Evolutionary conservation across 352 stramenopile genomes (phyloP).

Genomic region (Phytophthora constricta): DNA sequence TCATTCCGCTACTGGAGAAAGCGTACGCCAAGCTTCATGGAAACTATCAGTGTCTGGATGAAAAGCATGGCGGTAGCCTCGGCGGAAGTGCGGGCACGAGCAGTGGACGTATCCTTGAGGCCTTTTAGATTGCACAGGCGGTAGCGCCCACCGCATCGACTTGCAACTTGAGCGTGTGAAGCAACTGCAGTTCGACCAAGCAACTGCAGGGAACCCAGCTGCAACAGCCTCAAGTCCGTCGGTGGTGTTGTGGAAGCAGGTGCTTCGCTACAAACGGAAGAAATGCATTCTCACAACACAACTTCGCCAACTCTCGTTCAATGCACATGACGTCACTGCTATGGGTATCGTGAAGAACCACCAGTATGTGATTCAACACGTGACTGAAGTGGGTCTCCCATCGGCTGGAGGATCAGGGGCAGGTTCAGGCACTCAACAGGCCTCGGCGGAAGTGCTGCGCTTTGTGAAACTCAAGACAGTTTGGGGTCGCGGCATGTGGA

Average conservation of each 20-base stretch:
- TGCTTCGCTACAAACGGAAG: constrained; percentile 63
- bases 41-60: constrained; percentile 64
- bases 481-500: constrained; percentile 82
- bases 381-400: constrained; percentile 59
- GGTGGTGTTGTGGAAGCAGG: constrained; percentile 64
- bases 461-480: constrained; percentile 87
- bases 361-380: constrained; percentile 75
- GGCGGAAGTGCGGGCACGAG: constrained; percentile 45
- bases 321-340: constrained; percentile 60
- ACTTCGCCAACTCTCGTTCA: constrained; percentile 75
- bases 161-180: constrained; percentile 54
- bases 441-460: constrained; percentile 38
- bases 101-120: constrained; percentile 78
- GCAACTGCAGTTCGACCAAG: constrained; percentile 34
- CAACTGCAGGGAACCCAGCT: constrained; percentile 19
- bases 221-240: constrained; percentile 37
- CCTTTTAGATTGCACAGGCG: constrained; percentile 91
- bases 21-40: constrained; percentile 91
- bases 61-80: constrained; percentile 41
- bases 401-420: constrained; percentile 1
- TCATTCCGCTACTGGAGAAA: constrained; percentile 89
- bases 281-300: constrained; percentile 75
- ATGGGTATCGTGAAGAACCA: constrained; percentile 80
- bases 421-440: not conserved
- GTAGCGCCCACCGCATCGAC: constrained; percentile 80